phyloP scores from a whole-genome alignment of 2,329 filamentous ascomycete species.

The Pyrenochaeta sp. region DNA sequence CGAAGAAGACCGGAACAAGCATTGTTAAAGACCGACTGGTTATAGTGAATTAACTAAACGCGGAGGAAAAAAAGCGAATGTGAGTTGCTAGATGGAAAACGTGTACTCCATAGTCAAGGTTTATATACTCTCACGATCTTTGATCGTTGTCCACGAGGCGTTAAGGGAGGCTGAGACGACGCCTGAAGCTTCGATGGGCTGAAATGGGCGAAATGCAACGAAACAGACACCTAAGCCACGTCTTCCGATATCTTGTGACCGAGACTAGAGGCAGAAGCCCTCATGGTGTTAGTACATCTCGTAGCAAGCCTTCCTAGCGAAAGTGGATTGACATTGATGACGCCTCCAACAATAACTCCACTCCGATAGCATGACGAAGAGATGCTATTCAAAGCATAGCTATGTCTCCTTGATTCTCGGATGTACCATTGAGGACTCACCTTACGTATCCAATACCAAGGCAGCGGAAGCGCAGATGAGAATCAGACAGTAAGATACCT shows the following conservation, averaged over 20 bases:
- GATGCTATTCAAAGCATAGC: constrained; percentile 6
- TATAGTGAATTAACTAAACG: constrained; percentile 16
- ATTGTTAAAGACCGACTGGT: constrained; percentile 19
- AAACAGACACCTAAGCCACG: neutral
- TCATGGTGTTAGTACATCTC: constrained; percentile 8
- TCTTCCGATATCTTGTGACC: neutral
- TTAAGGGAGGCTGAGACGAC: constrained; percentile 12
- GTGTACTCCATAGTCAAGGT: constrained; percentile 1
- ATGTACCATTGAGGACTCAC: constrained; percentile 5
- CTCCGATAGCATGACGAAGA: neutral
- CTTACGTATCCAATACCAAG: constrained; percentile 12
- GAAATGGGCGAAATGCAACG: constrained; percentile 3
- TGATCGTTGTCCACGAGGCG: constrained; percentile 2
- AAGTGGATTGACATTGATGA: neutral
- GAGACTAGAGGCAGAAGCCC: neutral
- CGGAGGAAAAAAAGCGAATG: constrained; percentile 22
- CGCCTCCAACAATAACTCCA: neutral
- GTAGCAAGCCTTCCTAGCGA: neutral
- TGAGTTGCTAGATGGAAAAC: constrained; percentile 24
- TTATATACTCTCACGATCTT: constrained; percentile 5
- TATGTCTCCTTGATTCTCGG: constrained; percentile 11
- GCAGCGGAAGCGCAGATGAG: constrained; percentile 3
- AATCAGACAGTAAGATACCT: neutral
- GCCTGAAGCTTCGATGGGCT: constrained; percentile 3
- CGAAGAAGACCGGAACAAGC: constrained; percentile 23